phyloP scores from a whole-genome alignment of 768 basidiomycete species.

The Kwoniella dendrophila region DNA sequence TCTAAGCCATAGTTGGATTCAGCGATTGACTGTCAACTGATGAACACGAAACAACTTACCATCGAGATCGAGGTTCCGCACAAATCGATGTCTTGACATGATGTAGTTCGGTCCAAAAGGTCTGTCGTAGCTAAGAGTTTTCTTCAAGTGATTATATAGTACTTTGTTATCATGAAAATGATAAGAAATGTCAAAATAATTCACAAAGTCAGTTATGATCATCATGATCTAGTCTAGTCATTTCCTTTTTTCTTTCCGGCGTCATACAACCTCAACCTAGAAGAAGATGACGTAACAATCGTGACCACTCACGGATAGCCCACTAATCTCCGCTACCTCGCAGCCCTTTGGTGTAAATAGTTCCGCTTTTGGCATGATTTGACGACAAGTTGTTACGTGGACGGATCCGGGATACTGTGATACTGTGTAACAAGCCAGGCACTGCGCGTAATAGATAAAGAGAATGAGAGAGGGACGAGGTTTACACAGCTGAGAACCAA shows the following conservation, averaged over 20 bases:
- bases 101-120: slow-evolving; percentile 1
- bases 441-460: not conserved
- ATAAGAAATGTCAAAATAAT: no score
- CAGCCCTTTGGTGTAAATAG: not conserved
- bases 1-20: slow-evolving; percentile 59
- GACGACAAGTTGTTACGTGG: slow-evolving; percentile 3
- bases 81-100: slow-evolving; percentile 91
- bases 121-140: not conserved
- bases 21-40: not conserved
- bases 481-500: no score
- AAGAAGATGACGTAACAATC: no score
- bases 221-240: no score
- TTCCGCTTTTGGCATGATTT: slow-evolving; percentile 16
- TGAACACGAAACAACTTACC: slow-evolving; percentile 42
- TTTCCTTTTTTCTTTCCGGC: no score
- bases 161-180: no score
- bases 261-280: no score
- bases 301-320: no score
- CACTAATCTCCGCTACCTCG: no score
- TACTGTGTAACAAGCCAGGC: not conserved
- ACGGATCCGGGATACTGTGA: slow-evolving; percentile 4
- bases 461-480: not conserved
- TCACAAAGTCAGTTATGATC: no score
- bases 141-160: not conserved
- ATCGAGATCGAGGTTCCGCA: slow-evolving; percentile 79